Base-by-base conservation (phyloP, 495 filamentous ascomycete species). In the Penicilliopsis zonata region DNA sequence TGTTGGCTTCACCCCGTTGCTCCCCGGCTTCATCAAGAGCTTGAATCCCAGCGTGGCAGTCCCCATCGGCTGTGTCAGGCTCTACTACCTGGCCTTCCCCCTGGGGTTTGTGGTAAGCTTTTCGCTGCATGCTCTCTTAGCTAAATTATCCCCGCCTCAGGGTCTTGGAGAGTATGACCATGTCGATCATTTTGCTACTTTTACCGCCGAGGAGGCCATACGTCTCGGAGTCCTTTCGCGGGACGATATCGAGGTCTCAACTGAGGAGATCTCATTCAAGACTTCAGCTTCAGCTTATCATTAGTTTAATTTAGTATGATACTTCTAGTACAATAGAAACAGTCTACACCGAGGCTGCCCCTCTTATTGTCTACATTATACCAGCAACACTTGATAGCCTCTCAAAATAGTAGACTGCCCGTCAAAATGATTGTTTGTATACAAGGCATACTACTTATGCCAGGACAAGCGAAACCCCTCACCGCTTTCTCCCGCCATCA, bases 161-260 rank as follows among this genome's bases (percentile, higher is more conserved):
- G 46, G 46, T 4, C 33, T 47, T 10, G 46, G 49, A 4, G 37
- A 42, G 14, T 28, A 30, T 13, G 49, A 53, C 30, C 43, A 53
- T n/a, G 36, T 42, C 13, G 49, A 50, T 31, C 39, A 33, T 31
- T 53, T 46, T 32, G 46, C 40, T 4, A 53, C 49, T 3, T 53
- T 53, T 32, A 46, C 46, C 8, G 17, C n/a, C 3, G 35, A 42
- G n/a, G 48, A 52, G 18, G 46, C 46, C 5, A 22, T 34, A 32
- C 25, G 28, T 9, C 16, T 48, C 2, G 42, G 42, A 8, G 37
- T 48, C 18, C 18, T 33, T 26, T 30, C 37, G 3, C 15, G 23
- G 4, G 33, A 28, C 21, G 9, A 35, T n/a, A 12, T 34, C 18
- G 31, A 34, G 31, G 21, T 6, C 21, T n/a, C n/a, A n/a, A n/a